phyloP scores from a whole-genome alignment of 1,284 basidiomycete genomes.

The Phlebopus sp. region DNA sequence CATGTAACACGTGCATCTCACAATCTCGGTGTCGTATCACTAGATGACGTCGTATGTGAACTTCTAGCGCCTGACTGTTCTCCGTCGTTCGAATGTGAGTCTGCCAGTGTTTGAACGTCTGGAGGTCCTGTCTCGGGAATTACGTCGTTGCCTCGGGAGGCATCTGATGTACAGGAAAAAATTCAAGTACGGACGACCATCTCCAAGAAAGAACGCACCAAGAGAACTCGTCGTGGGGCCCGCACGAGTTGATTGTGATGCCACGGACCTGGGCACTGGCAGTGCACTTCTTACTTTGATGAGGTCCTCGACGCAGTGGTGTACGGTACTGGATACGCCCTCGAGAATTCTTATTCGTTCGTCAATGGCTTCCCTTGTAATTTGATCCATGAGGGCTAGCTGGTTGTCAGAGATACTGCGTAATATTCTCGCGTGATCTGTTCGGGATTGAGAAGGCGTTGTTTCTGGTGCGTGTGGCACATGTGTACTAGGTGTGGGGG shows the following conservation, averaged over 20 bases:
- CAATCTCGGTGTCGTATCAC: too few relatives aligned
- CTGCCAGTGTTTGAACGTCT: too few relatives aligned
- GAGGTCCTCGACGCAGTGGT: constrained; percentile 74
- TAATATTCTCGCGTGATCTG: not conserved
- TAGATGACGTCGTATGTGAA: too few relatives aligned
- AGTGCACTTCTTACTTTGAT: constrained; percentile 69
- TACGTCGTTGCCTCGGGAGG: too few relatives aligned
- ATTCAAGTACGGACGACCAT: not conserved
- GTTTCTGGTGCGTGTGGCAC: not conserved
- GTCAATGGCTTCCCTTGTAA: constrained; percentile 78
- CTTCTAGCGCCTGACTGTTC: too few relatives aligned
- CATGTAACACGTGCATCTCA: too few relatives aligned
- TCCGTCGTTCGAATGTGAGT: too few relatives aligned
- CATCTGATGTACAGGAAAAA: too few relatives aligned
- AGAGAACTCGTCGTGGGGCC: constrained; percentile 6
- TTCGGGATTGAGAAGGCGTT: not conserved
- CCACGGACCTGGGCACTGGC: constrained; percentile 35
- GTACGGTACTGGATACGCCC: constrained; percentile 66
- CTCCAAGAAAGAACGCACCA: constrained; percentile 13
- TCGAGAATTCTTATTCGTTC: constrained; percentile 76
- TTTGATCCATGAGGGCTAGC: constrained; percentile 53
- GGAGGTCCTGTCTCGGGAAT: too few relatives aligned
- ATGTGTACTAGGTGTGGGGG: not conserved
- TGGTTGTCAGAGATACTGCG: constrained; percentile 57
- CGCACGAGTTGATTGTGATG: not conserved